Evolutionary conservation across 306 rosid species (phyloP).

Genomic region (Quercus alba): DNA sequence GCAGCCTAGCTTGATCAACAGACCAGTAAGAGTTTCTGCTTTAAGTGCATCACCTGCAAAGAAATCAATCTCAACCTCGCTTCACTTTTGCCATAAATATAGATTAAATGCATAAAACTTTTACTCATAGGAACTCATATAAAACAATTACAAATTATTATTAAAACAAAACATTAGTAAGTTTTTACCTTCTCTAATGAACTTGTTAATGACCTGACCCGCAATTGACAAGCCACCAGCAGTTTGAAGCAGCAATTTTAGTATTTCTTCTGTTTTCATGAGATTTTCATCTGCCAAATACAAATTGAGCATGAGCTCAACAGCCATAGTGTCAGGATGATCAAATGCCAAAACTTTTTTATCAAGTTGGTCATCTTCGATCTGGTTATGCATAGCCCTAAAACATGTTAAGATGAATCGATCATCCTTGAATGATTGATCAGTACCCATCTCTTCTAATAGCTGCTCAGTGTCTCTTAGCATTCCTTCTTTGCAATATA

Average conservation of each 20-base stretch:
- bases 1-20: conserved; percentile 44
- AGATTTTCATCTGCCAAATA: conserved; percentile 49
- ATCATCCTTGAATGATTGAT: conserved; percentile 26
- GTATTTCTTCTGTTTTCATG: conserved; percentile 36
- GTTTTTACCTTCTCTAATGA: conserved; percentile 62
- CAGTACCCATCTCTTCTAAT: conserved; percentile 45
- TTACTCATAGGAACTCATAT: not conserved
- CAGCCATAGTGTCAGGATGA: conserved; percentile 58
- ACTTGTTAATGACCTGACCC: conserved; percentile 42
- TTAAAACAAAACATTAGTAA: not conserved
- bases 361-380: conserved; percentile 40
- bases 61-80: not conserved
- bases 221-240: conserved; percentile 45
- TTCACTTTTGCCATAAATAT: conserved; percentile 6
- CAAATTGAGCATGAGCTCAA: conserved; percentile 59
- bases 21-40: conserved; percentile 55
- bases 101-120: conserved; percentile 16
- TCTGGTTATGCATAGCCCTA: conserved; percentile 37
- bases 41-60: conserved; percentile 70
- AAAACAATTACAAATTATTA: not conserved
- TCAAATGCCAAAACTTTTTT: conserved; percentile 35
- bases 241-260: conserved; percentile 47
- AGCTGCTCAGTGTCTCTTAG: conserved; percentile 58
- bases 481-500: conserved; percentile 80
- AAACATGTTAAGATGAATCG: conserved; percentile 57